These are phyloP conservation scores for Breynia disticha DNA, from an alignment of 441 rosid genomes.

Conservation along the genomic window DNA sequence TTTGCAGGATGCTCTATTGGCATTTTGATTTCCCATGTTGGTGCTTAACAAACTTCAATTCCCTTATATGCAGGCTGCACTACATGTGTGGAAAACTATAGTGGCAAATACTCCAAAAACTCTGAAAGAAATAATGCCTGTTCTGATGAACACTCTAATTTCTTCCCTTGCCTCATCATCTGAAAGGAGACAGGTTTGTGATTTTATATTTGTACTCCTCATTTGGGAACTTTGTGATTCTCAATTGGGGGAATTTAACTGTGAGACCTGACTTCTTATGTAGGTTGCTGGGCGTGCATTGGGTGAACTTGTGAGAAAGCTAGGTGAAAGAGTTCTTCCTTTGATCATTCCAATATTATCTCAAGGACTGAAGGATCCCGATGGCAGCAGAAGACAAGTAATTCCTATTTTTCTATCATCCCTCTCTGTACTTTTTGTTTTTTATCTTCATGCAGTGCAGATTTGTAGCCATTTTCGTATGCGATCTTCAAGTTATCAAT, in stretches of 20 bases:
- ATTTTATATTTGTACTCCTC: not conserved
- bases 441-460: not conserved
- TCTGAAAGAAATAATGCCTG: constrained; percentile 93
- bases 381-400: constrained; percentile 93
- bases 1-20: constrained; percentile 2
- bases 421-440: not conserved
- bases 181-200: constrained; percentile 94
- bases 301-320: constrained; percentile 99
- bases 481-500: too few relatives aligned
- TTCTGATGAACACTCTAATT: constrained; percentile 89
- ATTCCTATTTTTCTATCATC: constrained; percentile 10
- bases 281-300: constrained; percentile 96
- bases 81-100: constrained; percentile 98
- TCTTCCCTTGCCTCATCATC: constrained; percentile 88
- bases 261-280: constrained; percentile 6
- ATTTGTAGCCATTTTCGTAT: too few relatives aligned
- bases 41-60: too few relatives aligned
- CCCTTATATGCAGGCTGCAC: constrained; percentile 63
- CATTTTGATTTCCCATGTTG: constrained; percentile 4
- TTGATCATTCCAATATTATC: constrained; percentile 91
- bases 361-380: constrained; percentile 67
- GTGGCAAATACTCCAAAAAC: constrained; percentile 99
- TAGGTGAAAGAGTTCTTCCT: constrained; percentile 99
- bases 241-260: not conserved
- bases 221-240: not conserved